Base-by-base conservation (phyloP, 768 basidiomycete species). In the Pulveroboletus frians region DNA sequence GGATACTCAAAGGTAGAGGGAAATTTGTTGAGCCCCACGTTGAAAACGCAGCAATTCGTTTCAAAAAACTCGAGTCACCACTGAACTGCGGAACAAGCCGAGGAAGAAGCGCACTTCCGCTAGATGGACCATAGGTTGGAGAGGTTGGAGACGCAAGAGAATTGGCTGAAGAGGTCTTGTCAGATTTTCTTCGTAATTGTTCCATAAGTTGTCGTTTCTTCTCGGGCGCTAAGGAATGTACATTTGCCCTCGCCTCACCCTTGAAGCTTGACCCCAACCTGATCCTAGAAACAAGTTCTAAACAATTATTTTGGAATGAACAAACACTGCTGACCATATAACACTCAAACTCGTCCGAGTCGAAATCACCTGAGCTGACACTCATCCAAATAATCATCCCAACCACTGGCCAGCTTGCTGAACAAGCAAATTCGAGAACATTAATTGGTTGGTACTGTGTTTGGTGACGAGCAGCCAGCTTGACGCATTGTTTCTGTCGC, bases 201-300 rank as follows among this genome's bases (percentile, higher is more conserved):
- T 76, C 73, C 21, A 91, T 68, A 1, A 93, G 66, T 47, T 81
- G 82, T 40, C 74, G 76, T 69, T 88, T 88, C 61, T 84, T 80
- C 46, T 83, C 78, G 3, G 63, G 47, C 0, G 87, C 67, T 9
- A 93, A 68, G 4, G 75, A 65, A 47, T 79, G 71, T 82, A 92
- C 85, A 1, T 73, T 76, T 3, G 69, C 70, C 34, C 86, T 78
- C 54, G 80, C 79, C 1, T 79, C 76, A n/a, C 81, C 86, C 62
- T 86, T n/a, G n/a, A n/a, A n/a, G n/a, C n/a, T n/a, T 88, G 50
- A 92, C 57, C 9, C 80, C 86, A n/a, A 92, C 64, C 10, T 83
- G 77, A 52, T 88, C 79, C 91, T 92, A 47, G n/a, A 36, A 36
- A 38, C 44, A 11, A 17, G 3, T 10, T 46, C 42, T 55, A 58